phyloP scores from a whole-genome alignment of 2,329 filamentous ascomycete genomes.

The Aspergillus alliaceus region DNA sequence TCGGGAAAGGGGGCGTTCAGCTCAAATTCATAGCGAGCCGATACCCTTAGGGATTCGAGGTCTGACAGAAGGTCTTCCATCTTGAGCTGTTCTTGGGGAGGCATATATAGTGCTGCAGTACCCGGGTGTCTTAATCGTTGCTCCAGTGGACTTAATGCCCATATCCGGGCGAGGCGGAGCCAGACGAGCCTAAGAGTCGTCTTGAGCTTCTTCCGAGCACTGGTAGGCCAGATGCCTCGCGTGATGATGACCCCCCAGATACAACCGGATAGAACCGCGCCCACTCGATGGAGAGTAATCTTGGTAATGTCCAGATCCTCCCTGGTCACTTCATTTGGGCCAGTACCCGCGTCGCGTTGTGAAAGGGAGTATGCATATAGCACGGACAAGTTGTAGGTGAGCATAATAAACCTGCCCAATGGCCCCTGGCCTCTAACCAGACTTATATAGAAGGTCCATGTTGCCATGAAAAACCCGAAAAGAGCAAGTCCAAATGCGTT shows the following conservation, averaged over 20 bases:
- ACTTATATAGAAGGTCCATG: constrained; percentile 88
- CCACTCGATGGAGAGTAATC: constrained; percentile 83
- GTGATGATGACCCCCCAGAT: constrained; percentile 92
- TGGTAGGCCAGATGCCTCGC: constrained; percentile 88
- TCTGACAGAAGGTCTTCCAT: constrained; percentile 76
- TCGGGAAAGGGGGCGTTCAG: constrained; percentile 83
- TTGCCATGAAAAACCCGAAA: constrained; percentile 76
- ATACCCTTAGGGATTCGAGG: constrained; percentile 69
- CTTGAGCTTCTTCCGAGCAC: constrained; percentile 81
- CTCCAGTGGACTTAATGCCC: constrained; percentile 87
- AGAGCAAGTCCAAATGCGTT: constrained; percentile 73
- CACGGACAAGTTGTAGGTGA: constrained; percentile 94
- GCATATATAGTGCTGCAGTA: constrained; percentile 68
- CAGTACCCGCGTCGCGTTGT: constrained; percentile 74
- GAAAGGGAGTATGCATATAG: constrained; percentile 91
- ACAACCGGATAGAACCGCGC: constrained; percentile 82
- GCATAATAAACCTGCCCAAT: constrained; percentile 86
- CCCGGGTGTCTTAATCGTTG: constrained; percentile 62
- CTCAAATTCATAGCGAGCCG: constrained; percentile 81
- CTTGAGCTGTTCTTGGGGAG: constrained; percentile 80
- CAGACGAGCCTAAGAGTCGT: constrained; percentile 88
- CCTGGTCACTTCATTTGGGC: constrained; percentile 77
- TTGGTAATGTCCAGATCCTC: constrained; percentile 78
- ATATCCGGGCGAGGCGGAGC: constrained; percentile 91
- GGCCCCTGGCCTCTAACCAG: constrained; percentile 80